phyloP scores from a whole-genome alignment of 257 asterid species.

The Catharanthus roseus region DNA sequence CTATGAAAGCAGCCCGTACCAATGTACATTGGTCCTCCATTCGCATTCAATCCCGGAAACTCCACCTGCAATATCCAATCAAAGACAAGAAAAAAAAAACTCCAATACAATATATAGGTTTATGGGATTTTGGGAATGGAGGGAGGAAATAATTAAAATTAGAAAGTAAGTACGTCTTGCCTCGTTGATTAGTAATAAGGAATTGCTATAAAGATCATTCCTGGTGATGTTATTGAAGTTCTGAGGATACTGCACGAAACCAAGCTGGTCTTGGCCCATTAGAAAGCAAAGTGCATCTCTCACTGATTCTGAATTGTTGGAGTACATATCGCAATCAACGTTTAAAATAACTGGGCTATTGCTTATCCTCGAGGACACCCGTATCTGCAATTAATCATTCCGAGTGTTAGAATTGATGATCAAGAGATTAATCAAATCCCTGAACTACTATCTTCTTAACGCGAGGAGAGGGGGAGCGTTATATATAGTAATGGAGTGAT shows the following conservation, averaged over 20 bases:
- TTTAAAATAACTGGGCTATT: slow-evolving; percentile 27
- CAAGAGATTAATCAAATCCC: too few relatives aligned
- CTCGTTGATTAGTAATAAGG: slow-evolving; percentile 11
- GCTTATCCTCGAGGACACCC: slow-evolving; percentile 34
- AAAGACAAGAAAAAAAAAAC: too few relatives aligned
- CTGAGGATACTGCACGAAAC: slow-evolving; percentile 30
- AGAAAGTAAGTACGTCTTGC: too few relatives aligned
- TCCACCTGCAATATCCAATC: slow-evolving; percentile 37
- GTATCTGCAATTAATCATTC: slow-evolving; percentile 17
- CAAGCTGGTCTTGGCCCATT: slow-evolving; percentile 26
- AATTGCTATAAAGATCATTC: slow-evolving; percentile 24
- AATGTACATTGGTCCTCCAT: slow-evolving; percentile 34
- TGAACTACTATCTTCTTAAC: too few relatives aligned
- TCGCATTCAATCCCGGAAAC: slow-evolving; percentile 19
- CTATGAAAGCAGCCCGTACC: slow-evolving; percentile 39
- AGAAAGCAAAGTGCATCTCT: slow-evolving; percentile 31
- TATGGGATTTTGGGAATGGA: too few relatives aligned
- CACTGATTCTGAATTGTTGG: slow-evolving; percentile 27
- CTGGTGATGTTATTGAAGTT: slow-evolving; percentile 20
- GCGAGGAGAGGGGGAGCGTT: too few relatives aligned
- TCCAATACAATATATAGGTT: too few relatives aligned
- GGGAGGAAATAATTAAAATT: too few relatives aligned
- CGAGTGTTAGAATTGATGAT: too few relatives aligned
- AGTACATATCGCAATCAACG: slow-evolving; percentile 34
- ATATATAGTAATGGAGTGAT: too few relatives aligned